Evolutionary conservation across 331 rosid genomes (phyloP).

Genomic region (Pyracantha coccinea): DNA sequence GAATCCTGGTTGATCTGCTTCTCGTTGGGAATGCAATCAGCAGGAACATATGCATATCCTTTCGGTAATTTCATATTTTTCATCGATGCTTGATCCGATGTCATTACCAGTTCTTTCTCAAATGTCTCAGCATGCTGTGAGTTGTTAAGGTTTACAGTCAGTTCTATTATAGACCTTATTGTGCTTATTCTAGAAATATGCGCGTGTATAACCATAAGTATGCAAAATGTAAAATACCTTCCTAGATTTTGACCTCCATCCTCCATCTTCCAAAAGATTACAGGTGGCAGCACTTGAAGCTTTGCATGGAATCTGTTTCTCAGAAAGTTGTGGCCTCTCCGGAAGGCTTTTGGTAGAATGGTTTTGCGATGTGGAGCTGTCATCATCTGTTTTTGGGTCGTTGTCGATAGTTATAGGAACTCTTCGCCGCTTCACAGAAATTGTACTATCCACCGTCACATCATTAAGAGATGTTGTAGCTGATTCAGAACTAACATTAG

Average conservation of each 20-base stretch:
- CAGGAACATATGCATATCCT: constrained; percentile 96
- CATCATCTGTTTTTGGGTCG: constrained; percentile 77
- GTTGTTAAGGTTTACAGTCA: constrained; percentile 17
- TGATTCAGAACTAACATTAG: constrained; percentile 91
- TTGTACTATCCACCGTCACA: constrained; percentile 77
- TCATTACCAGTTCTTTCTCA: constrained; percentile 91
- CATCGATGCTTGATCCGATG: constrained; percentile 95
- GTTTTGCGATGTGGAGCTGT: constrained; percentile 74
- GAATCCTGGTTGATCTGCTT: constrained; percentile 64
- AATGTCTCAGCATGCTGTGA: constrained; percentile 70
- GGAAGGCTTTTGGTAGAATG: constrained; percentile 33
- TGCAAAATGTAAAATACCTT: constrained; percentile 38
- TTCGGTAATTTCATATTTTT: constrained; percentile 84
- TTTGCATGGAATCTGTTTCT: constrained; percentile 88
- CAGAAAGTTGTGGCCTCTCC: constrained; percentile 62
- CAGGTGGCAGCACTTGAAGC: constrained; percentile 35
- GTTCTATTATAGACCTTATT: neutral
- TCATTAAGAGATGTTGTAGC: constrained; percentile 97
- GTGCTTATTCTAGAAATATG: neutral
- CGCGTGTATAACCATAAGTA: too few species aligned
- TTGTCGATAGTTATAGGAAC: constrained; percentile 52
- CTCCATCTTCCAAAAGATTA: constrained; percentile 57
- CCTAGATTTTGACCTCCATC: constrained; percentile 67
- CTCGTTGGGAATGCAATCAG: constrained; percentile 74
- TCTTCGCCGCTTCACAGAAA: constrained; percentile 51